phyloP scores from a whole-genome alignment of 2,329 filamentous ascomycete genomes.

The Colletotrichum viniferum region DNA sequence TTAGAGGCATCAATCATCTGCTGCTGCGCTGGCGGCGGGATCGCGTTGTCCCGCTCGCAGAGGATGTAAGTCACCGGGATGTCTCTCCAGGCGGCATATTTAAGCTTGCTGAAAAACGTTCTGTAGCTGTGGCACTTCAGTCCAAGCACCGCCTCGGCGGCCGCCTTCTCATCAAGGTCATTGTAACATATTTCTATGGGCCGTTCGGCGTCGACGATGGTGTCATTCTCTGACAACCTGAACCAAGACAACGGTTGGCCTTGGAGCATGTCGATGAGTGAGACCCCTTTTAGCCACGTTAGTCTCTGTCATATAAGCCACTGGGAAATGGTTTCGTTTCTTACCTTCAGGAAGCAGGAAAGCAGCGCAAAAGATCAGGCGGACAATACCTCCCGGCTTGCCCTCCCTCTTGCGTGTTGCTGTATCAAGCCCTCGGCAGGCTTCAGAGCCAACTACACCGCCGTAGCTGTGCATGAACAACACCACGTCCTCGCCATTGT shows the following conservation, averaged over 20 bases:
- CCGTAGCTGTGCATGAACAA: conserved; percentile 44
- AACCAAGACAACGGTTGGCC: not conserved
- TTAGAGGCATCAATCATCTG: not conserved
- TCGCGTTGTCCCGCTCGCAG: not conserved
- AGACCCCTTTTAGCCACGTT: not conserved
- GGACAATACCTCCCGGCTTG: conserved; percentile 35
- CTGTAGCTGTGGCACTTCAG: not conserved
- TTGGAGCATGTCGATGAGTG: not conserved
- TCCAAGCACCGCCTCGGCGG: not conserved
- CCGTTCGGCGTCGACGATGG: not conserved
- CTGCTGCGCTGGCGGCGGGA: not conserved
- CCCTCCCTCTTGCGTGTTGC: conserved; percentile 29
- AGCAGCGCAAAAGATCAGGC: conserved; percentile 23
- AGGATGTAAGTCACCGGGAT: not conserved
- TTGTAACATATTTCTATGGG: not conserved
- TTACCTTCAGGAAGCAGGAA: not conserved
- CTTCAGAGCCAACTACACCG: conserved; percentile 36
- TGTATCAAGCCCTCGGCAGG: conserved; percentile 32
- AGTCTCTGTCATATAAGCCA: not conserved
- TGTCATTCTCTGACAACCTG: not conserved
- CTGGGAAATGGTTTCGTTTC: accelerated
- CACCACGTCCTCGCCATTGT: conserved; percentile 39
- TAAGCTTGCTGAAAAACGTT: not conserved
- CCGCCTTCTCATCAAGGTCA: not conserved
- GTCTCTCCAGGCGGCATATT: not conserved